Percentiles rank a stretch among this genome's conserved stretches.
These are phyloP conservation scores for Rhinocladiella mackenziei DNA, from an alignment of 2,329 filamentous ascomycete species.

Conservation along the genomic window DNA sequence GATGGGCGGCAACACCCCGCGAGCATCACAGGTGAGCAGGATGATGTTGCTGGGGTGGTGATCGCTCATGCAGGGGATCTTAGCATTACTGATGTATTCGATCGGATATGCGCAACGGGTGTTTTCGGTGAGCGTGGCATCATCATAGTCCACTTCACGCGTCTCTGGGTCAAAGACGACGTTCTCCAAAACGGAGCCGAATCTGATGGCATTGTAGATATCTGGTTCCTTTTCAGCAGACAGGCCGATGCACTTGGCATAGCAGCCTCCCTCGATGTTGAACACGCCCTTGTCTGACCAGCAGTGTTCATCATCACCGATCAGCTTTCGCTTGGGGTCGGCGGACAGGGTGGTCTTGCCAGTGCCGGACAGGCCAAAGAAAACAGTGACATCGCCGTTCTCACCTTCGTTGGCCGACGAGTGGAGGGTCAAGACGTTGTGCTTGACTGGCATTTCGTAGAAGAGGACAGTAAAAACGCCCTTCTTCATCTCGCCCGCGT, in stretches of 20 bases:
- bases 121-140: constrained; percentile 93
- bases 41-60: constrained; percentile 96
- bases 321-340: constrained; percentile 91
- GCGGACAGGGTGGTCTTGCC: constrained; percentile 98
- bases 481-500: constrained; percentile 97
- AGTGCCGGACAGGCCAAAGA: constrained; percentile 97
- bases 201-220: constrained; percentile 92
- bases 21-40: constrained; percentile 94
- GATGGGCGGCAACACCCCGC: constrained; percentile 94
- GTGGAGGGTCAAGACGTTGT: constrained; percentile 97
- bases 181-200: constrained; percentile 96
- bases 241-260: constrained; percentile 96
- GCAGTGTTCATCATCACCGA: constrained; percentile 99
- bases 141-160: constrained; percentile 91
- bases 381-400: constrained; percentile 92
- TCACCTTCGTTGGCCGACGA: constrained; percentile 97
- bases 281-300: constrained; percentile 96
- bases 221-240: constrained; percentile 99
- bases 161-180: constrained; percentile 92
- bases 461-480: constrained; percentile 98
- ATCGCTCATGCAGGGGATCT: constrained; percentile 87
- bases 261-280: constrained; percentile 99
- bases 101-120: constrained; percentile 98
- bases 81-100: constrained; percentile 97
- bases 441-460: constrained; percentile 99